Base-by-base conservation (phyloP, 1,139 yeast species). In the Yamadazyma blattariae region DNA sequence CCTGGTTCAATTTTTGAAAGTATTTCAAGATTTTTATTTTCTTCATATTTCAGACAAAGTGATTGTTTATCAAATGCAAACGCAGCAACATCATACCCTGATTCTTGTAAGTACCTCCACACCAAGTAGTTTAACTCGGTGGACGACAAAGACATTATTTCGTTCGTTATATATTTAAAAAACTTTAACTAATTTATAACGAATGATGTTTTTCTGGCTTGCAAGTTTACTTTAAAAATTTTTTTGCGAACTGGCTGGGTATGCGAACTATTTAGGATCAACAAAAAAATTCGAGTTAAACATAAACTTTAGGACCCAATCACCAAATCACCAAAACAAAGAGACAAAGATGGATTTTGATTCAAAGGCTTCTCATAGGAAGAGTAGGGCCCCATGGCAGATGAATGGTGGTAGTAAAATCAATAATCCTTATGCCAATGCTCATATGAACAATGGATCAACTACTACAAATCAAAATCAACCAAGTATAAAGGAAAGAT, bases 61-160 rank as follows among this genome's bases (percentile, higher is more conserved):
- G 92, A 67, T 48, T 87, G 92, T 47, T 84, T 82, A 44, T 85
- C 88, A 30, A 92, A 62, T 0, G 97, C 95, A 52, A 75, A 80
- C 0, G 96, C 92, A 2, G 95, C 72, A 25, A 87, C 70, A 38
- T 85, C 94, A 39, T 72, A 68, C 1, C 96, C 97, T 7, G 87
- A 73, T 56, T 92, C 98, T 56, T 88, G 96, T 29, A 90, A 71
- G 55, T 92, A 92, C 47, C 97, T 67, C 96, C 97, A 92, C 41
- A 92, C 77, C 52, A 92, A 72, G 57, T 92, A 90, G 67, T 92
- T 92, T 40, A 92, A 73, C 62, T 90, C 96, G 40, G 76, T 79
- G 43, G 95, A 83, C 6, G 95, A 77, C 36, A 92, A 67, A 24
- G 95, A 82, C 96, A 88, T 88, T 8, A 4, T 21, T 7, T 9